phyloP scores from a whole-genome alignment of 2,329 filamentous ascomycete genomes.

The Nothomitra cinnamomea region DNA sequence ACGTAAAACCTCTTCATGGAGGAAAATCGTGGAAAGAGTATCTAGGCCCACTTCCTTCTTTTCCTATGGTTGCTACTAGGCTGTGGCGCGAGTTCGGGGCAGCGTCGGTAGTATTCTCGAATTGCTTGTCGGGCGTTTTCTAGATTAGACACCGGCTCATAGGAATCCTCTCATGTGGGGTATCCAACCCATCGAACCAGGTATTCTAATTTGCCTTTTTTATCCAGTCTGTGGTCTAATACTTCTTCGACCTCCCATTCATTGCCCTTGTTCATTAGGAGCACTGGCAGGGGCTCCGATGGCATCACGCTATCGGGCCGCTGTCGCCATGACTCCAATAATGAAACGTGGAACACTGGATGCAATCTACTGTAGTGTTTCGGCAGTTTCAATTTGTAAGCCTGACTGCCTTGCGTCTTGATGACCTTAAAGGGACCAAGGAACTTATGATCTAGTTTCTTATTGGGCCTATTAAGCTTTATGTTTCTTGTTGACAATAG shows the following conservation, averaged over 20 bases:
- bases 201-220: constrained; percentile 7
- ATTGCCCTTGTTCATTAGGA: not conserved
- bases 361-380: not conserved
- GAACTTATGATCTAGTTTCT: constrained; percentile 1
- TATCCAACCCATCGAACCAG: constrained; percentile 10
- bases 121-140: not conserved
- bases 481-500: not conserved
- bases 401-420: not conserved
- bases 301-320: not conserved
- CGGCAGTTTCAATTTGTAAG: not conserved
- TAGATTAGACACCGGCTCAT: constrained; percentile 6
- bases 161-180: constrained; percentile 4
- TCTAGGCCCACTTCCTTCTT: not conserved
- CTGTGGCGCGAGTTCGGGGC: too few species aligned
- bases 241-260: constrained; percentile 5
- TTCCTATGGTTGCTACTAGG: not conserved
- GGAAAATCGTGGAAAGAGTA: not conserved
- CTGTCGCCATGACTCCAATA: not conserved
- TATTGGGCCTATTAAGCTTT: not conserved
- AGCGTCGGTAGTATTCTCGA: not conserved
- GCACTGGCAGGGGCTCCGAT: not conserved
- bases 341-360: constrained; percentile 1
- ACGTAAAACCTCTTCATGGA: not conserved
- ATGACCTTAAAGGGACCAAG: not conserved
- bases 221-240: not conserved